Percentiles rank a stretch among this genome's conserved stretches.
phyloP scores from a whole-genome alignment of 164 flowering plant species.

The Magnolia changhungtana region DNA sequence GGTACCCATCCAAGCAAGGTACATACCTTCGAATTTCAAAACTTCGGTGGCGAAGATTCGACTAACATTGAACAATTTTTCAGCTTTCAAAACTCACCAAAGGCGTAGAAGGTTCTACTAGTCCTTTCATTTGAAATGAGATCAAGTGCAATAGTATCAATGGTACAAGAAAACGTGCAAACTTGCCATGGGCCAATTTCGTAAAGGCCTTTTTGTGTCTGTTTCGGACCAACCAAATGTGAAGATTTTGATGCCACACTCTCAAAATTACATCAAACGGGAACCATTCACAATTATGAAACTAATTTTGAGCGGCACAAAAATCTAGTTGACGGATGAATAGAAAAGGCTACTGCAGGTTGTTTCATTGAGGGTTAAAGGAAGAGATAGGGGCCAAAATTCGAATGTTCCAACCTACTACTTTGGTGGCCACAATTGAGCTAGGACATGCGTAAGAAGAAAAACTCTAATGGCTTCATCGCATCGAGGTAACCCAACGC shows the following conservation, averaged over 20 bases:
- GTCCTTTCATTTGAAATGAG: not conserved
- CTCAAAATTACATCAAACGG: not conserved
- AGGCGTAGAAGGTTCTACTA: not conserved
- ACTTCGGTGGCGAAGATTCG: not conserved
- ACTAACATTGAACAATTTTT: not conserved
- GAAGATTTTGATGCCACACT: not conserved
- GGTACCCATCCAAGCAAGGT: not conserved
- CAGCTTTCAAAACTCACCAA: not conserved
- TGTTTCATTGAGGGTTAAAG: conserved; percentile 1
- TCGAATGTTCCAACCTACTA: not conserved
- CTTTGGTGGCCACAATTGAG: not conserved
- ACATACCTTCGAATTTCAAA: not conserved
- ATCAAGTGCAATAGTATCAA: not conserved
- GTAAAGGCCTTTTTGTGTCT: not conserved
- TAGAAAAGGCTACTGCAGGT: not conserved
- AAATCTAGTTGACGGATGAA: not conserved
- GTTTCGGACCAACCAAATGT: not conserved
- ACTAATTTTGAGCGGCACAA: not conserved
- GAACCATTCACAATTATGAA: not conserved
- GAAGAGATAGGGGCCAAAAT: not conserved
- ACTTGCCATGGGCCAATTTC: not conserved
- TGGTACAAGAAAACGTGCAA: no score
- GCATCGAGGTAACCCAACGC: no score
- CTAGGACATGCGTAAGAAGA: not conserved
- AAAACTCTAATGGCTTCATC: no score